Base-by-base conservation (phyloP, 805 yeast genomes). In the Priceomyces carsonii region DNA sequence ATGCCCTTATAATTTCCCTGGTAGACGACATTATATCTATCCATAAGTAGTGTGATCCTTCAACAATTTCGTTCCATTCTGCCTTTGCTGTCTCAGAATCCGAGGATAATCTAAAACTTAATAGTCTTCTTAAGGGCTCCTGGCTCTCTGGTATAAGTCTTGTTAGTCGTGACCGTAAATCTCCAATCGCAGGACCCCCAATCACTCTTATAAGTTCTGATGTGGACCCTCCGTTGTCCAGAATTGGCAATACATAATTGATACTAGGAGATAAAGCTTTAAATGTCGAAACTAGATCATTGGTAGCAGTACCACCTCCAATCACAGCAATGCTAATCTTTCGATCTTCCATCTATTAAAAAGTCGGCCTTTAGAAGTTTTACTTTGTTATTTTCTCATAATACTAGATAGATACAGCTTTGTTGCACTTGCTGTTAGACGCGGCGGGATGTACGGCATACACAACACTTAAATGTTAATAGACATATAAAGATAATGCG, bases 141-240 rank as follows among this genome's bases (percentile, higher is more conserved):
- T 66, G 66, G 18, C 70, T 63, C 20, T 71, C 74, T 1, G 88
- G 83, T 22, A 87, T 82, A 39, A 90, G 61, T 35, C 90, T 62
- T 0, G 88, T 85, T 18, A 89, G 70, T 37, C 98, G 60, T 0
- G 95, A 86, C 32, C 97, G 65, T 2, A 90, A 71, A 54, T 90
- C 98, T 2, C 98, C 98, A 35, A 90, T 87, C 0, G 97, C 96
- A 3, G 96, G 95, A 0, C 98, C 97, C 2, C 96, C 96, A 12
- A 90, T 69, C 1, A 88, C 86, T 9, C 96, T 63, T 5, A 89
- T 70, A 16, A 90, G 75, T 59, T 90, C 97, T 18, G 95, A 82
- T 0, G 96, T 87, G 2, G 96, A 89, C 0, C 97, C 97, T 12
- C 98, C 98, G 53, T 90, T 90, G 57, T 90, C 98, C 31, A 86